phyloP scores from a whole-genome alignment of 2,329 filamentous ascomycete species.

The Botryosphaeria agaves region DNA sequence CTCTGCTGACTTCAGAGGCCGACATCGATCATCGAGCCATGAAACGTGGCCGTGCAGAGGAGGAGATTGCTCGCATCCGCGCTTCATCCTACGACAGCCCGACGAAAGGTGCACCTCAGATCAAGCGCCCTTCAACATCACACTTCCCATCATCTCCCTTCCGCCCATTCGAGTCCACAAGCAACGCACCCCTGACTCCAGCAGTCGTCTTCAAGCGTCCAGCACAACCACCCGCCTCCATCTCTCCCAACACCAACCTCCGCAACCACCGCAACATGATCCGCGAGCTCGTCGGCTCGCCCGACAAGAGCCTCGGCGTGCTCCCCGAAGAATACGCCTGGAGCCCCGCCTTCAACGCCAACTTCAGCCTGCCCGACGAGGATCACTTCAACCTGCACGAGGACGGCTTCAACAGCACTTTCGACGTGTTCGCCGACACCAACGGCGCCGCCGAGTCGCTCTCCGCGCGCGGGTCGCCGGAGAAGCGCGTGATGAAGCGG shows the following conservation, averaged over 20 bases:
- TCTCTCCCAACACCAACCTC: constrained; percentile 85
- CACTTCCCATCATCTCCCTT: constrained; percentile 21
- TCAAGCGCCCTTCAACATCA: constrained; percentile 24
- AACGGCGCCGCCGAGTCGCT: constrained; percentile 16
- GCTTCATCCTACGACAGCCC: constrained; percentile 90
- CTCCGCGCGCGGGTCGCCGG: constrained; percentile 42
- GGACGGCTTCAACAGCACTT: constrained; percentile 29
- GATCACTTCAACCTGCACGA: constrained; percentile 35
- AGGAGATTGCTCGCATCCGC: constrained; percentile 84
- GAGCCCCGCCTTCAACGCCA: constrained; percentile 51
- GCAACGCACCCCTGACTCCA: constrained; percentile 66
- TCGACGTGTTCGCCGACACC: constrained; percentile 40
- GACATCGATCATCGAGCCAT: constrained; percentile 59
- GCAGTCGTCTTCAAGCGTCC: constrained; percentile 63
- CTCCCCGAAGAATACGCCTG: constrained; percentile 38
- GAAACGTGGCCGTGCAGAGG: constrained; percentile 82
- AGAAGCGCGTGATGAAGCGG: constrained; percentile 45
- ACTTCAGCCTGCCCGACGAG: constrained; percentile 41
- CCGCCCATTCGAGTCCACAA: constrained; percentile 27
- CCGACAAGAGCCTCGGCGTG: constrained; percentile 38
- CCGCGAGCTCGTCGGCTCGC: constrained; percentile 64
- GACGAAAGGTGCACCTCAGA: constrained; percentile 44
- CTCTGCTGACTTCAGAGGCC: constrained; percentile 56
- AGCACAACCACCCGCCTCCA: constrained; percentile 49
- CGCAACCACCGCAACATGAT: constrained; percentile 76